Evolutionary conservation across 441 rosid species (phyloP).

Genomic region (Jatropha multifida): DNA sequence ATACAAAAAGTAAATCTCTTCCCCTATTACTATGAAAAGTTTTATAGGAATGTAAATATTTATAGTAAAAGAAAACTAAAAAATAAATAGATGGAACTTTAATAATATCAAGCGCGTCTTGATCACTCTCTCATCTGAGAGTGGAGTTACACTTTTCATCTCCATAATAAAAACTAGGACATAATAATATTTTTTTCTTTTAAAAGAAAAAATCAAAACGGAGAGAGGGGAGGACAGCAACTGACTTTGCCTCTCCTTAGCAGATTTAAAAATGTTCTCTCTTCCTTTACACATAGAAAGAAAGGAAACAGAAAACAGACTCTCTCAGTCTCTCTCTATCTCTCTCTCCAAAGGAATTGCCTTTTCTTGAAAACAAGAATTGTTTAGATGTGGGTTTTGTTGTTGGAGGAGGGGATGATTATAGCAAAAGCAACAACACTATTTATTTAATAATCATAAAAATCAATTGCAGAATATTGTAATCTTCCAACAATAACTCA

Average conservation of each 20-base stretch:
- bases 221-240: background rate
- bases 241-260: background rate
- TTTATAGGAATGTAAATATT: too few relatives aligned
- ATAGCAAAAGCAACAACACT: background rate
- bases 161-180: too few relatives aligned
- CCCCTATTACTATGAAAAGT: too few relatives aligned
- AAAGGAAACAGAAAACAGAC: conserved; percentile 4
- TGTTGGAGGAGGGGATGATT: conserved; percentile 20
- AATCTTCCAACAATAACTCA: conserved; percentile 10
- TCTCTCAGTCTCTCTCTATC: conserved; percentile 10
- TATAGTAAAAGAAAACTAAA: too few relatives aligned
- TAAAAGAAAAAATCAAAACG: background rate
- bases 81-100: too few relatives aligned
- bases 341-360: conserved; percentile 17
- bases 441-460: background rate
- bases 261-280: background rate
- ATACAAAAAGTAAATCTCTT: too few relatives aligned
- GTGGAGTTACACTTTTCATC: too few relatives aligned
- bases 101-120: too few relatives aligned
- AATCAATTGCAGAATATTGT: conserved; percentile 12
- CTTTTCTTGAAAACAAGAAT: conserved; percentile 21
- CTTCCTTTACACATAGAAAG: background rate
- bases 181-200: background rate
- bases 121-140: too few relatives aligned
- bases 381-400: conserved; percentile 25